These are phyloP conservation scores for Puccinia polysora DNA, from an alignment of 1,284 basidiomycete genomes.

Conservation along the genomic window DNA sequence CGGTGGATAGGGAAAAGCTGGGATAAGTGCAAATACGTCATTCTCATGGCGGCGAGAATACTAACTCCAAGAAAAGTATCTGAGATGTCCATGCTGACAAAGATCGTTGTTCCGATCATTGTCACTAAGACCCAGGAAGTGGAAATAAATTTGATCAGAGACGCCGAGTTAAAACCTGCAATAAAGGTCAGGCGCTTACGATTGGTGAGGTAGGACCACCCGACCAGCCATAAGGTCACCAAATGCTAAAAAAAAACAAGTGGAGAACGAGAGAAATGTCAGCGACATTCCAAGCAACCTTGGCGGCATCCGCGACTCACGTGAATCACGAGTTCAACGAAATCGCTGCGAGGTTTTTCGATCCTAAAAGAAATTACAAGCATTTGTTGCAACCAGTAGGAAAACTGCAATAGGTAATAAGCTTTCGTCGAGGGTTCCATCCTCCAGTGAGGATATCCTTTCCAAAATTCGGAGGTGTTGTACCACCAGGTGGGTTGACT, in stretches of 20 bases:
- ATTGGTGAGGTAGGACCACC: conserved; percentile 56
- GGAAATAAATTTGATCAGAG: conserved; percentile 20
- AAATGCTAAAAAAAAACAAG: conserved; percentile 63
- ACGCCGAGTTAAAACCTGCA: not conserved
- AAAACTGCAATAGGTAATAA: conserved; percentile 73
- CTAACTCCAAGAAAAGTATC: conserved; percentile 80
- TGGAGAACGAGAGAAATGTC: not conserved
- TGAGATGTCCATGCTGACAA: conserved; percentile 93
- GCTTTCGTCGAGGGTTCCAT: conserved; percentile 80
- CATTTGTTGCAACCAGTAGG: conserved; percentile 93
- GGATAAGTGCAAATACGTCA: not conserved
- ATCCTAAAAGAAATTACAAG: conserved; percentile 76
- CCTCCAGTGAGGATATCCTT: conserved; percentile 57
- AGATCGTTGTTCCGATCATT: conserved; percentile 84
- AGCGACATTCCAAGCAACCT: not conserved
- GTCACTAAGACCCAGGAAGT: conserved; percentile 64
- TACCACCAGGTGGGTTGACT: conserved; percentile 65
- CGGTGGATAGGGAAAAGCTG: not conserved
- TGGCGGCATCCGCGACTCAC: conserved; percentile 49
- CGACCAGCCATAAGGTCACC: conserved; percentile 91
- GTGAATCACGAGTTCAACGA: conserved; percentile 70
- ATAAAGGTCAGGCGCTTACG: not conserved
- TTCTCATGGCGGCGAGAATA: conserved; percentile 41
- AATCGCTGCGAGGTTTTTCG: conserved; percentile 92
- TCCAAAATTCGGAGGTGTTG: conserved; percentile 52